phyloP scores from a whole-genome alignment of 306 rosid genomes.

The Geum urbanum region DNA sequence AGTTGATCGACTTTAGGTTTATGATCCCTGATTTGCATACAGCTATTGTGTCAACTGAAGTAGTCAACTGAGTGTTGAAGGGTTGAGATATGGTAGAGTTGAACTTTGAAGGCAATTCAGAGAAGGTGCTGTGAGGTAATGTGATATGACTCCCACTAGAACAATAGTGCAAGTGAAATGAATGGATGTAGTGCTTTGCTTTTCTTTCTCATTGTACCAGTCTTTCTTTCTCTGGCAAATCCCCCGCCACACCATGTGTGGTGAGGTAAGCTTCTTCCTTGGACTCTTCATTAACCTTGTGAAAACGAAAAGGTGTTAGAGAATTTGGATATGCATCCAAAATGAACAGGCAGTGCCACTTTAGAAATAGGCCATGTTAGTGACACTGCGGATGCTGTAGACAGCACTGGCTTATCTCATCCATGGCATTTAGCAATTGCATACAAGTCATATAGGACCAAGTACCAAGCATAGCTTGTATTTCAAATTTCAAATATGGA shows the following conservation, averaged over 20 bases:
- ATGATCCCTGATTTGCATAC: not conserved
- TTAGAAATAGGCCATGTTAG: slow-evolving; percentile 19
- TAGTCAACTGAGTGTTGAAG: not conserved
- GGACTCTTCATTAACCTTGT: not conserved
- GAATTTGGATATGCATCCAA: slow-evolving; percentile 37
- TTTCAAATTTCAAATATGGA: slow-evolving; percentile 1
- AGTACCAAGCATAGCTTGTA: not conserved
- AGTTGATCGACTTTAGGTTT: not conserved
- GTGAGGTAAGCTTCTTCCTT: slow-evolving; percentile 10
- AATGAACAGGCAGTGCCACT: slow-evolving; percentile 62
- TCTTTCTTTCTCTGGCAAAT: not conserved
- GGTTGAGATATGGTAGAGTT: not conserved
- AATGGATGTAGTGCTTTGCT: not conserved
- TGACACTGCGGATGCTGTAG: slow-evolving; percentile 21
- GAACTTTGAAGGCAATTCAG: slow-evolving; percentile 40
- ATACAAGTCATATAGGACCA: not conserved
- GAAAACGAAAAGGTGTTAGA: not conserved
- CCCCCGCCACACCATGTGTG: slow-evolving; percentile 9
- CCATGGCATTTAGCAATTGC: not conserved
- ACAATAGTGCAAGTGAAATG: not conserved
- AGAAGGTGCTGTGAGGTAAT: slow-evolving; percentile 42
- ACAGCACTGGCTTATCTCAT: slow-evolving; percentile 19
- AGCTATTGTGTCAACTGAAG: not conserved
- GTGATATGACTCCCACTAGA: slow-evolving; percentile 48
- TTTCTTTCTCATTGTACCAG: not conserved